A percentile compares a stretch with the other conserved stretches of the same genome.
These are phyloP conservation scores for Capsicum pubescens DNA, from an alignment of 257 asterid species.

Conservation along the genomic window DNA sequence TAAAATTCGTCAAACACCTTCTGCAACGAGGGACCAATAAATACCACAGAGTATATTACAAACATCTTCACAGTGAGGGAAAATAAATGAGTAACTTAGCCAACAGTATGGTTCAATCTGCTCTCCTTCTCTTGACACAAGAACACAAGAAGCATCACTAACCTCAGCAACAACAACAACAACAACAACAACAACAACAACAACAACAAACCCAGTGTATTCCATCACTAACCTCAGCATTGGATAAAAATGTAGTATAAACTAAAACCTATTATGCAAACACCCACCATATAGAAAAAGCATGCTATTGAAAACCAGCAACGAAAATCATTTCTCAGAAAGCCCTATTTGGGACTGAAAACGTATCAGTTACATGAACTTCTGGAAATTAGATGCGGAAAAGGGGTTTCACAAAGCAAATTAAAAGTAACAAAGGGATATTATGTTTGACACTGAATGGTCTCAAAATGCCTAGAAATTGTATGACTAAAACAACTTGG, in stretches of 20 bases:
- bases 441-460: background rate
- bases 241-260: background rate
- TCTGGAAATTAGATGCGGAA: background rate
- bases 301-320: background rate
- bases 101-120: slow-evolving; percentile 19
- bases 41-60: slow-evolving; percentile 20
- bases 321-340: background rate
- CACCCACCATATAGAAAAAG: background rate
- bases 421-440: background rate
- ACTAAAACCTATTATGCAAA: background rate
- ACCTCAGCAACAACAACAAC: background rate
- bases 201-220: too few species aligned
- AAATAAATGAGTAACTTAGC: slow-evolving; percentile 20
- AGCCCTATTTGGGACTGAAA: background rate
- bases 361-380: background rate
- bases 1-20: background rate
- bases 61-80: background rate
- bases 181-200: too few species aligned
- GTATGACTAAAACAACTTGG: background rate
- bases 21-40: background rate
- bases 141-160: slow-evolving; percentile 20
- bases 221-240: slow-evolving; percentile 7
- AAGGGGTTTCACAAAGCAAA: background rate
- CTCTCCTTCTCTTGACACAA: background rate
- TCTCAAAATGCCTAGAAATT: background rate